A percentile compares a stretch with the other conserved stretches of the same genome.
phyloP scores from a whole-genome alignment of 306 rosid species.

The Vachellia collinsii region DNA sequence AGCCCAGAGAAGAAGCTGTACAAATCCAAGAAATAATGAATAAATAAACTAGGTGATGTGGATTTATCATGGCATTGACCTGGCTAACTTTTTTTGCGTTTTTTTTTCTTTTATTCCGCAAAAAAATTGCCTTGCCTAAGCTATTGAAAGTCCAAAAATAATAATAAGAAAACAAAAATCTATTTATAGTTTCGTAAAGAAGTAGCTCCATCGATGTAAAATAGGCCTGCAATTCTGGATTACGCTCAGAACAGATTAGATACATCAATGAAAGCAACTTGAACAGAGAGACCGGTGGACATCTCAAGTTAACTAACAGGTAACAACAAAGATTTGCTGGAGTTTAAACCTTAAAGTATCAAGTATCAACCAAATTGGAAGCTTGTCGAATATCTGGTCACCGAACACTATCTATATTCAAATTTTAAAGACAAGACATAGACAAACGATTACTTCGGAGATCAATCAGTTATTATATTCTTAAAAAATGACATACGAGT shows the following conservation, averaged over 20 bases:
- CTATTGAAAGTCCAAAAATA: neutral
- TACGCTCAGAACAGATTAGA: neutral
- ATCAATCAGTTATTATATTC: neutral
- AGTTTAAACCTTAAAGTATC: neutral
- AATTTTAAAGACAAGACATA: neutral
- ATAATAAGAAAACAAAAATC: neutral
- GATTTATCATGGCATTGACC: neutral
- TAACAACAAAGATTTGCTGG: neutral
- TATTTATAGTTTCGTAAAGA: neutral
- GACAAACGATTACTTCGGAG: neutral
- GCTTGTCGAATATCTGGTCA: neutral
- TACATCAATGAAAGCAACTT: neutral
- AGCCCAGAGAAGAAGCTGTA: conserved; percentile 3
- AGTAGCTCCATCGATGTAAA: neutral
- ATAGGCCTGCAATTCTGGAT: neutral
- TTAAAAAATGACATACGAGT: conserved; percentile 51
- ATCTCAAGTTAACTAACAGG: neutral
- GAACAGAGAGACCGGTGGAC: neutral
- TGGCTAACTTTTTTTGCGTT: neutral
- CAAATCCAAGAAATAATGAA: neutral
- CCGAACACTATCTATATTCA: neutral
- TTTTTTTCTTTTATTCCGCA: neutral
- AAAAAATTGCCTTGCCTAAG: neutral
- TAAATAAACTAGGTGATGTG: neutral
- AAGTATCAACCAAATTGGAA: neutral